Percentiles rank a stretch among this genome's conserved stretches.
Conservation (phyloP, 2,329 filamentous ascomycete genomes). For the Fusarium pseudocircinatum region DNA sequence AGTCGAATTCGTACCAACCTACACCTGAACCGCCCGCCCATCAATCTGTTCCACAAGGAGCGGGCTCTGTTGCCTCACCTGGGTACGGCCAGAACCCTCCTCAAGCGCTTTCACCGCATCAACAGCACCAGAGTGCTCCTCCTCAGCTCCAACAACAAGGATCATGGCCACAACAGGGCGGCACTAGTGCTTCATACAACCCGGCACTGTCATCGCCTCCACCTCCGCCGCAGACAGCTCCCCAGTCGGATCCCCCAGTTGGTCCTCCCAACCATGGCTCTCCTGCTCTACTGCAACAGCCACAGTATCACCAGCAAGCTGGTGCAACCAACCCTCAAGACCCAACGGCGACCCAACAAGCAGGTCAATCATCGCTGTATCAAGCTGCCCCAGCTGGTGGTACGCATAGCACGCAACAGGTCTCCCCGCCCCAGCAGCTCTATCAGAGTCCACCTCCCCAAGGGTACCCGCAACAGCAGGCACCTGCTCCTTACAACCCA, state of each 20-base stretch:
- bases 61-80: neutral
- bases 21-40: accelerated
- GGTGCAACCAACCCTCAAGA: neutral
- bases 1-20: neutral
- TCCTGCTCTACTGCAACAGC: neutral
- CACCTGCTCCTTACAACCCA: neutral
- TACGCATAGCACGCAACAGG: neutral
- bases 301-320: neutral
- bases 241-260: neutral
- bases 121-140: neutral
- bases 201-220: neutral
- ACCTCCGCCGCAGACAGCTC: neutral
- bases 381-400: accelerated
- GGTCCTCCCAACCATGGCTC: neutral
- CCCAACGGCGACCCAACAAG: neutral
- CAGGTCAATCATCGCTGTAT: neutral
- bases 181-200: neutral
- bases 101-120: neutral
- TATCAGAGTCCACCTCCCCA: neutral
- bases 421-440: neutral
- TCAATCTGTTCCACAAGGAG: neutral
- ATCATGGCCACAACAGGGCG: slow-evolving; percentile 3
- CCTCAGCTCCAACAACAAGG: neutral
- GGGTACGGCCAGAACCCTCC: neutral
- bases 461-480: neutral